Conservation (phyloP, 75 land plant genomes). For the Selaginella moellendorffii region DNA sequence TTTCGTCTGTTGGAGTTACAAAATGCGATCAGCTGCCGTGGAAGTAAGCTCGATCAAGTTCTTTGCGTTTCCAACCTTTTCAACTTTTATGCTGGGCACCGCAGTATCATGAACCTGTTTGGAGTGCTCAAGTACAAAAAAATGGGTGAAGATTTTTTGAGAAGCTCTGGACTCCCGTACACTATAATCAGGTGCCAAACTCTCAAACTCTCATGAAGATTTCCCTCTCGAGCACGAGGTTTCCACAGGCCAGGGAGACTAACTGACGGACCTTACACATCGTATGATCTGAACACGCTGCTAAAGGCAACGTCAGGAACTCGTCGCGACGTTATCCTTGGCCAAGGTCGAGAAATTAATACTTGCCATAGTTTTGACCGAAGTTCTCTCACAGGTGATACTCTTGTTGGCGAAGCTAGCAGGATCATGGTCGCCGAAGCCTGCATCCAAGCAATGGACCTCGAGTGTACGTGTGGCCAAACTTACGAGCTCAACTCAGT, state of each 20-base stretch:
- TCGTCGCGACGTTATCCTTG: background rate
- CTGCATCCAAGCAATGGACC: constrained; percentile 78
- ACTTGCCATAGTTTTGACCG: background rate
- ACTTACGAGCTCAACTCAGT: constrained; percentile 78
- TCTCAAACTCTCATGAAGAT: background rate
- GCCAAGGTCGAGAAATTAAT: background rate
- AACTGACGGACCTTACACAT: constrained; percentile 7
- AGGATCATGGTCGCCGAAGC: constrained; percentile 95
- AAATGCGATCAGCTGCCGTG: constrained; percentile 5
- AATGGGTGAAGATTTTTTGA: background rate
- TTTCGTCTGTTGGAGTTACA: constrained; percentile 5
- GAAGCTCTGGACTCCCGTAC: background rate
- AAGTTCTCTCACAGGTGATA: constrained; percentile 43
- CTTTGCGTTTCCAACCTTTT: too few relatives aligned
- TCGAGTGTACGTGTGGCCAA: constrained; percentile 60
- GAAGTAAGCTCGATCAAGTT: background rate
- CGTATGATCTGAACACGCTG: constrained; percentile 8
- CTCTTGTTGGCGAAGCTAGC: constrained; percentile 84
- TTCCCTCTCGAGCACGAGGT: too few relatives aligned
- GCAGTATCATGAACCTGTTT: constrained; percentile 7
- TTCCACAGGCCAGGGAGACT: constrained; percentile 2
- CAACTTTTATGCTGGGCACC: too few relatives aligned
- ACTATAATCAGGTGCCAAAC: constrained; percentile 2
- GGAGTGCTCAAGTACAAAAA: constrained; percentile 7
- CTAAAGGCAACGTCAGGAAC: constrained; percentile 2